Evolutionary conservation across 768 basidiomycete genomes (phyloP), one percentile per base, ranked within the genome.

Genomic region (Russula dissimulans): DNA sequence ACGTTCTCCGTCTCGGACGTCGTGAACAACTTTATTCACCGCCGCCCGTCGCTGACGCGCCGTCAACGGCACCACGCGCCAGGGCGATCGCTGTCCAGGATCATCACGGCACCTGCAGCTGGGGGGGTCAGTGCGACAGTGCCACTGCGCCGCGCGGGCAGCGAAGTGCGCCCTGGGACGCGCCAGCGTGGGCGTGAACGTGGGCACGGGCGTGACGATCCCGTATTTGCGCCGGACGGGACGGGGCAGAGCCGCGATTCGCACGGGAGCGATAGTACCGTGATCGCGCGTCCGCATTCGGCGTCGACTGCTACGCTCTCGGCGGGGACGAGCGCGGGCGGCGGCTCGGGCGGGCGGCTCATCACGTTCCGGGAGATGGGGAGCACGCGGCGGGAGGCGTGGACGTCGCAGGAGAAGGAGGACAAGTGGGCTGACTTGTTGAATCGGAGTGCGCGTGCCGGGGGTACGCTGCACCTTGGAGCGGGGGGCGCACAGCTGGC

Each of bases 321-420:
- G 12, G 41, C 17, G 18, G 50, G 31, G 14, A 15, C 44, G 18
- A 45, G 14, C 11, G 10, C 47, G 44, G 60, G 9, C 70, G 3
- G 5, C 18, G 1, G 22, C 22, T 26, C 31, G 34, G 69, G 8
- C 3, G 71, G 75, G 43, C 72, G 72, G 22, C 50, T 78, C 49
- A 79, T 78, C 49, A 79, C 73, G 46, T 84, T 81, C 72, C 78
- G 83, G 12, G 77, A 81, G 65, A 66, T 83, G 26, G 66, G 71
- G n/a, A 66, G 61, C 32, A 69, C 68, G 32, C 71, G 71, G 53
- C 70, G 71, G 55, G 70, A 71, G 26, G 75, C 71, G 45, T 70
- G 84, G 69, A 81, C 81, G 29, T 85, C 88, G 68, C 72, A 80
- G 66, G 86, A 91, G 73, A 91, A 91, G 74, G 78, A 79, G 7